phyloP scores from a whole-genome alignment of 169 alveolate species.

The Cardiosporidium cionae region DNA sequence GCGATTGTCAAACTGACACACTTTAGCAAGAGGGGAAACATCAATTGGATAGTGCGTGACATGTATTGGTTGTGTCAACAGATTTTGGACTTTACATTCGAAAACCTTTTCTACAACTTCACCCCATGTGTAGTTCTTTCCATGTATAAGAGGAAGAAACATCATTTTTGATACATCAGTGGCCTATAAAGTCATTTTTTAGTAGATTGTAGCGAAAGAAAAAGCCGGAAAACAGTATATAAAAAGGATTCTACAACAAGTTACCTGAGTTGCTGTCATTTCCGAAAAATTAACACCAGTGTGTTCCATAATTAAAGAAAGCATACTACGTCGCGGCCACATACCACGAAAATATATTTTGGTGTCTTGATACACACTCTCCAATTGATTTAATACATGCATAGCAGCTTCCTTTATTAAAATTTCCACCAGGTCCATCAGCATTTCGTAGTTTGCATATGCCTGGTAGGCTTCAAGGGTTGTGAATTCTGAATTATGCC shows the following conservation, averaged over 20 bases:
- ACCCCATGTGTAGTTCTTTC: too few species aligned
- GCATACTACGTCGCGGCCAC: slow-evolving; percentile 1
- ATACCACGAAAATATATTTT: neutral
- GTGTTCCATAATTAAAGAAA: neutral
- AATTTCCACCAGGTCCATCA: slow-evolving; percentile 88
- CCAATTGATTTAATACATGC: slow-evolving; percentile 69
- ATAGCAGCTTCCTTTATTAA: slow-evolving; percentile 62
- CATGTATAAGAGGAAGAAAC: too few species aligned
- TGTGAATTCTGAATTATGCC: slow-evolving; percentile 99
- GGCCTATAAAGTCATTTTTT: slow-evolving; percentile 82
- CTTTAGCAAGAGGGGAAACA: slow-evolving; percentile 94
- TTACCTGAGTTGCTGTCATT: neutral
- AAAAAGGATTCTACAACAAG: slow-evolving; percentile 53
- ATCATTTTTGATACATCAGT: slow-evolving; percentile 97
- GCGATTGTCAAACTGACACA: slow-evolving; percentile 54
- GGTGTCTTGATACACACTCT: slow-evolving; percentile 49
- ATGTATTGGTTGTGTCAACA: slow-evolving; percentile 78
- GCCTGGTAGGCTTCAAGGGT: slow-evolving; percentile 95
- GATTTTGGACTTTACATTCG: slow-evolving; percentile 43
- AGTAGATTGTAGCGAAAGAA: slow-evolving; percentile 81
- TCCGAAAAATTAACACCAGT: slow-evolving; percentile 7
- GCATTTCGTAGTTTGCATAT: slow-evolving; percentile 92
- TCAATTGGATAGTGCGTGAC: slow-evolving; percentile 92
- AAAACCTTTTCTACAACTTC: slow-evolving; percentile 32
- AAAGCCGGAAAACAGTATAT: slow-evolving; percentile 72